These are phyloP conservation scores for Aegilops umbellulata DNA, from an alignment of 176 grass and related monocot species.

Conservation along the genomic window DNA sequence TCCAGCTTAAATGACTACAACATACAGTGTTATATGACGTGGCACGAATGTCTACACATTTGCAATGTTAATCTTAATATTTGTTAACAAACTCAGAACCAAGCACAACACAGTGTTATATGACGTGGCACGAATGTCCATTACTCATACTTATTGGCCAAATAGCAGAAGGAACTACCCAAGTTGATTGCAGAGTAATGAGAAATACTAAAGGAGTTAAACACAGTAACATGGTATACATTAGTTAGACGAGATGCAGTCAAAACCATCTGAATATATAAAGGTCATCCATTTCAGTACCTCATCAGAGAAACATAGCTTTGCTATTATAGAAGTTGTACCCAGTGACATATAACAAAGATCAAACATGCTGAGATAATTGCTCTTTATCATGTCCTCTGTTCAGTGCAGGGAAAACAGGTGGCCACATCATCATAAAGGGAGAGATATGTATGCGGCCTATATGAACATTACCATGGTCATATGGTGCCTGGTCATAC, in stretches of 20 bases:
- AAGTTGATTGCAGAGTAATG: background rate
- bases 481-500: background rate
- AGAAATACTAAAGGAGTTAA: background rate
- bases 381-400: background rate
- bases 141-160: background rate
- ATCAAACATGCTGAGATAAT: background rate
- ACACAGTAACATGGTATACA: background rate
- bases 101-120: background rate
- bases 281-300: background rate
- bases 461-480: background rate
- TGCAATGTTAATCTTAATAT: background rate
- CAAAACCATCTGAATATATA: background rate
- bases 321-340: background rate
- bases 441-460: background rate
- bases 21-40: background rate
- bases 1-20: background rate
- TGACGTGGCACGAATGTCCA: background rate
- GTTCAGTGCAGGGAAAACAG: background rate
- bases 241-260: background rate
- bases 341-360: background rate
- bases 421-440: background rate
- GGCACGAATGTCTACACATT: background rate
- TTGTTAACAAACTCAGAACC: background rate
- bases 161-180: background rate
- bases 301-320: background rate